phyloP scores from a whole-genome alignment of 495 filamentous ascomycete species.

The Penicillium lividum region DNA sequence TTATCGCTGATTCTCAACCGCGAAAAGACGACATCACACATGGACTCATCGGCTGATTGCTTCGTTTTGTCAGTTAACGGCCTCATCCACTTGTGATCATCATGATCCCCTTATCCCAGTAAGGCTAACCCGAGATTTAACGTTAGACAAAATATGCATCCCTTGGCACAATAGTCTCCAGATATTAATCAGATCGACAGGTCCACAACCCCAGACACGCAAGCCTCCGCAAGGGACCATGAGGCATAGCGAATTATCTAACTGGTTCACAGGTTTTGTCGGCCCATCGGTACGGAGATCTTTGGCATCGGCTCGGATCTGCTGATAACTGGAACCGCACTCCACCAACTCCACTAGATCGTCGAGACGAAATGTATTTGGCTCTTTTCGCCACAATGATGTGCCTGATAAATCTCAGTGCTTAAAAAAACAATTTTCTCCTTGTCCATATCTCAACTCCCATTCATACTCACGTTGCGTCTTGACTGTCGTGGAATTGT shows the following conservation, averaged over 20 bases:
- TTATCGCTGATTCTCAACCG: no score
- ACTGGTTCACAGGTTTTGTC: not conserved
- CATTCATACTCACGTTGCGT: not conserved
- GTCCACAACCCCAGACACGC: slow-evolving; percentile 11
- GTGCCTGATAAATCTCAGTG: slow-evolving; percentile 11
- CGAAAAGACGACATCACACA: no score
- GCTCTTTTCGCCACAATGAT: slow-evolving; percentile 22
- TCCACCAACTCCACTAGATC: slow-evolving; percentile 18
- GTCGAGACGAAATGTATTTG: slow-evolving; percentile 16
- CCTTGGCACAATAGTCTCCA: slow-evolving; percentile 7
- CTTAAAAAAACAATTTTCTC: not conserved
- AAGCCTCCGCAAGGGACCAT: slow-evolving; percentile 16
- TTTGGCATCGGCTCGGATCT: not conserved
- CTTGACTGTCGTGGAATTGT: not conserved
- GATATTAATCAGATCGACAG: not conserved
- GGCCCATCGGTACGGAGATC: not conserved
- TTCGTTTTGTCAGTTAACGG: not conserved
- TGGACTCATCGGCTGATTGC: no score
- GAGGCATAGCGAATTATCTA: not conserved
- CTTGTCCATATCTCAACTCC: not conserved
- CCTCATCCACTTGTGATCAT: not conserved
- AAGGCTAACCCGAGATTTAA: not conserved
- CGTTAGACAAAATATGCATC: slow-evolving; percentile 12
- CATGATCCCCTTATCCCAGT: not conserved
- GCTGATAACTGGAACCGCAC: slow-evolving; percentile 11